Base-by-base conservation (phyloP, 176 grass and related monocot genomes). In the Secale cereale region DNA sequence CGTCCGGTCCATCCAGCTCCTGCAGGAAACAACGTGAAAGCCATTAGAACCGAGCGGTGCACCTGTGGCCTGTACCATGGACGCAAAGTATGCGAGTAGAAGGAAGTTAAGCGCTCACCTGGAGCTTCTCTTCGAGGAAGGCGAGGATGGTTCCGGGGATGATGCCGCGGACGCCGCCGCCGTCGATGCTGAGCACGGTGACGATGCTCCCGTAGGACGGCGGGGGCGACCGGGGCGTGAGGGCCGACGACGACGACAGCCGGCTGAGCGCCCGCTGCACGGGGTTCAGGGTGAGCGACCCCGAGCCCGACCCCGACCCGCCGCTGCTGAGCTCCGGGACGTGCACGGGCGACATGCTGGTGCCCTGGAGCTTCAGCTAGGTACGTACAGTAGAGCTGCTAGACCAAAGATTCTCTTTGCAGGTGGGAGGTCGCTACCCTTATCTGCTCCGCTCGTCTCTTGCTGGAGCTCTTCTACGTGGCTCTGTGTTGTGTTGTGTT, bases 101-200 rank as follows among this genome's bases (percentile, higher is more conserved):
- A 7, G 20, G 5, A 15, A 7, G 11, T 50, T 50, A 6, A 40
- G 7, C 2, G 31, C 31, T 63, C 65, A 84, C 86, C 63, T 90
- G 84, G 32, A 92, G 91, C 63, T 89, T 86, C 10, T 79, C 77
- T 33, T 92, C 87, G 41, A 92, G 84, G 84, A 81, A 87, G 10
- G 41, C 77, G 46, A 92, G 70, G 76, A 92, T 81, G 35, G 91
- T 89, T 14, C 91, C 84, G 0, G 91, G 91, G 27, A 92, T 92
- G 56, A 89, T 92, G 40, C 91, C 85, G 7, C 85, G 85, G 40
- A 92, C 85, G 33, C 87, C 85, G 3, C 87, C 87, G 3, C 87
- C 91, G 19, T 89, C 91, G 62, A 89, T 92, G 81, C 91, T 87
- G 0, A 92, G 81, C 30, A 87, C 77, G 15, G 85, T 92, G 3